A percentile compares a stretch with the other conserved stretches of the same genome.
Evolutionary conservation across 345 rosid species (phyloP).

Genomic region (Rubroshorea leprosula): DNA sequence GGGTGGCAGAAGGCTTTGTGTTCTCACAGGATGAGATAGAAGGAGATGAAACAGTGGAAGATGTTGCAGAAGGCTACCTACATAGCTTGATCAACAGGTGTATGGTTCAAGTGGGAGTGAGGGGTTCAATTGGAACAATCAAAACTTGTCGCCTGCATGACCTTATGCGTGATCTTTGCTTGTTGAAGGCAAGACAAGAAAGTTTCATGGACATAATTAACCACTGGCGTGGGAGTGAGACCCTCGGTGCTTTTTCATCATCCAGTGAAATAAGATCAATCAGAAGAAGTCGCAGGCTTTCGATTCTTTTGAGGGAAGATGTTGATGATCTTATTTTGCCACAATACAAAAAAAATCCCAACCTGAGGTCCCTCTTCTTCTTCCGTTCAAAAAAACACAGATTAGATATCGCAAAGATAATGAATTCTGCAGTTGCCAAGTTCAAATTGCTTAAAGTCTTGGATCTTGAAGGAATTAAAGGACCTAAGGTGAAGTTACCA

Average conservation of each 20-base stretch:
- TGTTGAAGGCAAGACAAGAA: slow-evolving; percentile 23
- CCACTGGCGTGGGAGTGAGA: not conserved
- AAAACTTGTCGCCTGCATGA: slow-evolving; percentile 36
- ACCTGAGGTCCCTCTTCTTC: no score
- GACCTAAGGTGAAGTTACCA: slow-evolving; percentile 13
- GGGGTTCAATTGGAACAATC: slow-evolving; percentile 27
- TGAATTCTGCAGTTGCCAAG: slow-evolving; percentile 13
- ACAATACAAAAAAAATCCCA: no score
- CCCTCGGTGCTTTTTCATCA: not conserved
- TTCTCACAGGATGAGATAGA: no score
- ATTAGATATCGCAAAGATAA: not conserved
- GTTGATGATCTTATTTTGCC: no score
- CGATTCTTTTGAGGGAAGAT: no score
- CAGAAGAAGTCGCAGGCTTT: slow-evolving; percentile 3
- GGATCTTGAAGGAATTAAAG: slow-evolving; percentile 17
- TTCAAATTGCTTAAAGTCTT: slow-evolving; percentile 16
- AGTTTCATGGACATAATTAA: slow-evolving; percentile 17
- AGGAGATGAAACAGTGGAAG: no score
- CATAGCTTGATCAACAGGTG: no score
- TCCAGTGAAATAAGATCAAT: no score
- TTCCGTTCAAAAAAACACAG: slow-evolving; percentile 17
- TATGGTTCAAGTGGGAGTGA: no score
- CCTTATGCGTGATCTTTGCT: slow-evolving; percentile 32
- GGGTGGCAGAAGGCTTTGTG: no score
- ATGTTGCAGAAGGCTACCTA: no score